These are phyloP conservation scores for Talaromyces thailandensis DNA, from an alignment of 495 filamentous ascomycete species.

Conservation along the genomic window DNA sequence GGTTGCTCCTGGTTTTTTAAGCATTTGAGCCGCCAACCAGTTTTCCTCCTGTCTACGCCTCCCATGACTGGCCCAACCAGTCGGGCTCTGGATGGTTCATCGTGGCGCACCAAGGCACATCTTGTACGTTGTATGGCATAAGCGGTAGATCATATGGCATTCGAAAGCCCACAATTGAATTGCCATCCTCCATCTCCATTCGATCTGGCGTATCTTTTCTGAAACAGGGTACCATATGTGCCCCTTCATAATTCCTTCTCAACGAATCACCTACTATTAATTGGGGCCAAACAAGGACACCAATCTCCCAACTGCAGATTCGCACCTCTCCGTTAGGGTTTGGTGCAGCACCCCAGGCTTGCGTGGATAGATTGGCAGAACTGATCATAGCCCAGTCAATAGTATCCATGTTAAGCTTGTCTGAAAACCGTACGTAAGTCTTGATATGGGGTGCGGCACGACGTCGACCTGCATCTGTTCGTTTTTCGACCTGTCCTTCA, in stretches of 20 bases:
- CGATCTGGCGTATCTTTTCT: conserved; percentile 41
- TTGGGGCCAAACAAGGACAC: conserved; percentile 76
- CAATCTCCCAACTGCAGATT: conserved; percentile 77
- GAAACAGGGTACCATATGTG: conserved; percentile 64
- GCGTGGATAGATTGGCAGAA: conserved; percentile 79
- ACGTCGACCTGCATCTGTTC: conserved; percentile 49
- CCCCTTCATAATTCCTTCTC: conserved; percentile 7
- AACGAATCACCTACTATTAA: conserved; percentile 39
- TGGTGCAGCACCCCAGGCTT: conserved; percentile 71
- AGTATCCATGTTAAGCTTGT: conserved; percentile 24
- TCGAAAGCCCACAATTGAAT: conserved; percentile 50
- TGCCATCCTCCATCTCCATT: background rate
- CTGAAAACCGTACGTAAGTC: conserved; percentile 69
- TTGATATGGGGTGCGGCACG: conserved; percentile 89
- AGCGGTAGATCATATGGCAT: conserved; percentile 82
- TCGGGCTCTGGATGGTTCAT: conserved; percentile 52
- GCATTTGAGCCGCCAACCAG: background rate
- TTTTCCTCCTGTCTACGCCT: background rate
- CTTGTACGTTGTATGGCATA: conserved; percentile 47
- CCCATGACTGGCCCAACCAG: conserved; percentile 56
- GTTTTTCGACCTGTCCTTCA: conserved; percentile 3
- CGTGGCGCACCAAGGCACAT: conserved; percentile 77
- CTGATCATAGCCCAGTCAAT: conserved; percentile 87
- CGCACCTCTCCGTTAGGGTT: conserved; percentile 49
- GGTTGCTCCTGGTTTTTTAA: background rate